phyloP scores from a whole-genome alignment of 345 rosid genomes.

The Eucalyptus cloeziana region DNA sequence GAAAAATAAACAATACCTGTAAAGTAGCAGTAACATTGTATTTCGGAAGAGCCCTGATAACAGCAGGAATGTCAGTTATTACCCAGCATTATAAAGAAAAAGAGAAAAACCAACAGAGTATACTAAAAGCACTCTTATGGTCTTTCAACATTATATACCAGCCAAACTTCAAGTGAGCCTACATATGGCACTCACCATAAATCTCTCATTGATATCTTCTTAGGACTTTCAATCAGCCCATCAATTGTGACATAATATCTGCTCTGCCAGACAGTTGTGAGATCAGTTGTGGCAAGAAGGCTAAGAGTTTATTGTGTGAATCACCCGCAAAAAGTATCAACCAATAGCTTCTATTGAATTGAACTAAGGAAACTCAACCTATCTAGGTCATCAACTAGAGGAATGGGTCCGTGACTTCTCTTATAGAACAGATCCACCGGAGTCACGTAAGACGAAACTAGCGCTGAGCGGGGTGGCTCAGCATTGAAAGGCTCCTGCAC shows the following conservation, averaged over 20 bases:
- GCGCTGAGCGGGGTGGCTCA: constrained; percentile 74
- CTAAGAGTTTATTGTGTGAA: background rate
- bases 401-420: constrained; percentile 96
- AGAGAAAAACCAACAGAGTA: background rate
- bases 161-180: background rate
- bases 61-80: background rate
- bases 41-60: constrained; percentile 67
- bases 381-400: constrained; percentile 56
- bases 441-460: constrained; percentile 62
- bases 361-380: constrained; percentile 19
- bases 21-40: constrained; percentile 67
- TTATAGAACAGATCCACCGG: constrained; percentile 87
- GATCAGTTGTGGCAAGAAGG: background rate
- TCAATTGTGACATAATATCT: constrained; percentile 44
- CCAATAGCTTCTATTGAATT: background rate
- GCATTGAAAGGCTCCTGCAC: constrained; percentile 90
- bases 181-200: constrained; percentile 34
- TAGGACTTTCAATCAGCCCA: constrained; percentile 46
- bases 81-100: background rate
- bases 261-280: background rate
- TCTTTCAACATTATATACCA: background rate
- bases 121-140: background rate
- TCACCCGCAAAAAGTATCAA: background rate
- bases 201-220: constrained; percentile 52
- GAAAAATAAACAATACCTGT: constrained; percentile 36